Base-by-base conservation (phyloP, 495 filamentous ascomycete genomes). In the Penicillium arizonense region DNA sequence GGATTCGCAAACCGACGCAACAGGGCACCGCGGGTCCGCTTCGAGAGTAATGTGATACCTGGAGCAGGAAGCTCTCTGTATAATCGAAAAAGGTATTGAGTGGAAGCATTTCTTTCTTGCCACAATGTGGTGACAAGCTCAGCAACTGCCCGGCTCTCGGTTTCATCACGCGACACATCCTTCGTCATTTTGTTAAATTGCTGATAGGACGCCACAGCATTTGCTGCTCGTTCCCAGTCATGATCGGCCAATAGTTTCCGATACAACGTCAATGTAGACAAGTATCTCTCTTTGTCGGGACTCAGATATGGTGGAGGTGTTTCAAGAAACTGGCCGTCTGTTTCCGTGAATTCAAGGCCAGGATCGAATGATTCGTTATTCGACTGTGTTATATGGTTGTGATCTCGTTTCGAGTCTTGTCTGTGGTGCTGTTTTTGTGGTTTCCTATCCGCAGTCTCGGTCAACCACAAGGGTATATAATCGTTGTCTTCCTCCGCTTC, bases 21-120 rank as follows among this genome's bases (percentile, higher is more conserved):
- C n/a, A 96, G 76, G 23, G 68, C 67, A 44, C 85, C 83, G 12
- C 91, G 80, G 0, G 79, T 70, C 5, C 66, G 62, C 23, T 79
- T 68, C 4, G 79, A 71, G 3, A 98, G 70, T 49, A 85, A 79
- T 3, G 81, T 69, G n/a, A 88, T 76, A 28, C 89, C 83, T 0
- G 89, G 90, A 3, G 62, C 52, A 13, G 86, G 86, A 11, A 91
- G 73, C 10, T 71, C 64, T 57, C 73, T 73, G 68, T 91, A 92
- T 4, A 80, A 62, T 36, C 75, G 56, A 59, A 82, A 90, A 16
- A 90, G 62, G 33, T 79, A 63, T 34, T 81, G 73, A 24, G 81
- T 82, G 3, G 82, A 72, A 44, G 45, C 36, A 4, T 69, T 74
- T 0, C 65, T 49, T 16, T 72, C 63, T 42, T 77, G 63, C 40